phyloP scores from a whole-genome alignment of 164 flowering plant species.

The Sextonia rubra region DNA sequence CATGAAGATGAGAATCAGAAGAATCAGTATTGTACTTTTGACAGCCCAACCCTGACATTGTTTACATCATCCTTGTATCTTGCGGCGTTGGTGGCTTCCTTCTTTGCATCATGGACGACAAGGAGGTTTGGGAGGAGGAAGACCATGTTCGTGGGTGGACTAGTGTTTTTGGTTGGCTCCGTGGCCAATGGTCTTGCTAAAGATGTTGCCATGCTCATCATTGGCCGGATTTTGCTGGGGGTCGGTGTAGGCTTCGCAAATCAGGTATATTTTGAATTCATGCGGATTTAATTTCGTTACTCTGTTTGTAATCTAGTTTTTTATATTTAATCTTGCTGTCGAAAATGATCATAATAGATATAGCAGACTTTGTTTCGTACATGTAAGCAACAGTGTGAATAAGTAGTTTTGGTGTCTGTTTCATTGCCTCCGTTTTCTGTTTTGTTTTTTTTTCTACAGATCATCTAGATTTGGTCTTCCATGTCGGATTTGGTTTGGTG shows the following conservation, averaged over 20 bases:
- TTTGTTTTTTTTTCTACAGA: too few relatives aligned
- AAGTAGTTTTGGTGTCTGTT: too few relatives aligned
- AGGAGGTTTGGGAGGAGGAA: conserved; percentile 22
- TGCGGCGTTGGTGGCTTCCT: conserved; percentile 25
- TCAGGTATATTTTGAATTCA: conserved; percentile 23
- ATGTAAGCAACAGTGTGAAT: too few relatives aligned
- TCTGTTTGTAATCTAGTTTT: background rate
- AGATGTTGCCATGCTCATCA: conserved; percentile 25
- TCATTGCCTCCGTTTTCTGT: too few relatives aligned
- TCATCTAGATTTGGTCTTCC: too few relatives aligned
- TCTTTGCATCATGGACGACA: conserved; percentile 28
- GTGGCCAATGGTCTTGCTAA: conserved; percentile 17
- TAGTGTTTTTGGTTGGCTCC: conserved; percentile 21
- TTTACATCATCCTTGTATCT: conserved; percentile 35
- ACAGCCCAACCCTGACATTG: conserved; percentile 17
- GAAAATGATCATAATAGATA: too few relatives aligned
- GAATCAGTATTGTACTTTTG: conserved; percentile 32
- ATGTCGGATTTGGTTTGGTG: too few relatives aligned
- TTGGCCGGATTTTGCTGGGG: conserved; percentile 34
- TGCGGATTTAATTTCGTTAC: background rate
- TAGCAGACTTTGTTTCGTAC: too few relatives aligned
- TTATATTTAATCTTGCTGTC: background rate
- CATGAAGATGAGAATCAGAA: conserved; percentile 5
- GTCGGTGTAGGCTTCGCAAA: conserved; percentile 33
- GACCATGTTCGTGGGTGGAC: conserved; percentile 29